Base-by-base conservation (phyloP, 139 green algal genomes). In the Cymbomonas tetramitiformis region DNA sequence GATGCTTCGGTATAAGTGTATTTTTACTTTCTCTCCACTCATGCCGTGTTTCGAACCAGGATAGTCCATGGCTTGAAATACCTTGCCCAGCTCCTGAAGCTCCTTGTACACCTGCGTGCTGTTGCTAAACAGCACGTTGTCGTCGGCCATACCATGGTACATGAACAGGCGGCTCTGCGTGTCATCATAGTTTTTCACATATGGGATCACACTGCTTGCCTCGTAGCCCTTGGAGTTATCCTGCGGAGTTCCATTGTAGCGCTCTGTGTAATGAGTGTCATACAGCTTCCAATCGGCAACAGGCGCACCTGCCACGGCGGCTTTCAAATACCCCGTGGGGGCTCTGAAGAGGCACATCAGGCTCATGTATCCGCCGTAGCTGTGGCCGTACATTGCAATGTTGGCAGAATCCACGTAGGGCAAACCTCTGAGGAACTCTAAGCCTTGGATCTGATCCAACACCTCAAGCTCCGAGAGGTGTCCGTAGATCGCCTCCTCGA, bases 251-350 rank as follows among this genome's bases (percentile, higher is more conserved):
- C 68, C 69, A 65, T 75, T 76, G 61, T 76, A 77, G 4, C 65
- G 59, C 41, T 77, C 69, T 4, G 69, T 77, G 67, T 77, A 77
- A 32, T 77, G 61, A 19, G 69, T 76, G 49, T 77, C 69, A 36
- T 77, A 77, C 18, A 59, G 57, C 15, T 77, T 67, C 69, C 69
- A 77, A 0, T 30, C n/a, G 4, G 69, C 75, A 4, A 77, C 69
- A 4, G 69, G 66, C 18, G 69, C 69, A 19, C 69, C 69, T 3
- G 69, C 61, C 10, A 77, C 52, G 15, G 67, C 69, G 21, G 33
- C 67, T 26, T 38, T 46, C 48, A 77, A 77, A 25, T 72, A n/a
- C 8, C 28, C 32, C 15, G 69, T n/a, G n/a, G n/a, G 69, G 30
- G 26, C 36, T 9, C 30, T 43, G 25, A 46, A 43, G 9, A 77